Evolutionary conservation across 345 rosid genomes (phyloP), one percentile per base, ranked within the genome.

Genomic region (Triadica sebifera): DNA sequence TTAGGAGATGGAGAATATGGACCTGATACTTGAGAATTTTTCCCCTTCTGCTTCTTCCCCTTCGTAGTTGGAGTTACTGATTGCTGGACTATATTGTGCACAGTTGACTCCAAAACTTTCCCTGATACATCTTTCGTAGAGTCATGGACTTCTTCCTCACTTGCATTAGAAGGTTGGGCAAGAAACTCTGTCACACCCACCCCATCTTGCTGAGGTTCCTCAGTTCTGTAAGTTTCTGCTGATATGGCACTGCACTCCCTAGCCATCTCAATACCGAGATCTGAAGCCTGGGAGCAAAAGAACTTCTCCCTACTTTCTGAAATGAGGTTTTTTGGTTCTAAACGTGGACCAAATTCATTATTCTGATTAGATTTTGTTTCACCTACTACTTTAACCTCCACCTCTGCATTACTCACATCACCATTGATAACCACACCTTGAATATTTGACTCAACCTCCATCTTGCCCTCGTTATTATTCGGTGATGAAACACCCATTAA

Each of bases 201-300:
- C 41, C 60, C 59, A 68, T 73, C 82, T 52, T 78, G 85, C 55
- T 12, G 83, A 78, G 46, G 52, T 71, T 83, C 85, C 73, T 81
- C 91, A 25, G 79, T 70, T 69, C 51, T 71, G 71, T 58, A 82
- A 77, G 70, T 80, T 79, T 78, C 94, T 43, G 78, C 85, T 25
- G 84, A 79, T 66, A 77, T 73, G 24, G 79, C 86, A 84, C 80
- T 71, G 60, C 84, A 73, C 56, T 86, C 93, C 80, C 87, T 85
- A 20, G 81, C 83, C 86, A 91, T 79, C 70, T 85, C 81, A 76
- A 81, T 77, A 75, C 91, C 86, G 73, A 89, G 91, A 79, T 88
- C 91, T 41, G 90, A 87, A 62, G 86, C 86, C 85, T 91, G 95
- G 59, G 93, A 89, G 83, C 83, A 77, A 74, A 90, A 88, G 55